A percentile compares a stretch with the other conserved stretches of the same genome.
phyloP scores from a whole-genome alignment of 2,329 filamentous ascomycete species.

The Emmonsiellopsis sp. region DNA sequence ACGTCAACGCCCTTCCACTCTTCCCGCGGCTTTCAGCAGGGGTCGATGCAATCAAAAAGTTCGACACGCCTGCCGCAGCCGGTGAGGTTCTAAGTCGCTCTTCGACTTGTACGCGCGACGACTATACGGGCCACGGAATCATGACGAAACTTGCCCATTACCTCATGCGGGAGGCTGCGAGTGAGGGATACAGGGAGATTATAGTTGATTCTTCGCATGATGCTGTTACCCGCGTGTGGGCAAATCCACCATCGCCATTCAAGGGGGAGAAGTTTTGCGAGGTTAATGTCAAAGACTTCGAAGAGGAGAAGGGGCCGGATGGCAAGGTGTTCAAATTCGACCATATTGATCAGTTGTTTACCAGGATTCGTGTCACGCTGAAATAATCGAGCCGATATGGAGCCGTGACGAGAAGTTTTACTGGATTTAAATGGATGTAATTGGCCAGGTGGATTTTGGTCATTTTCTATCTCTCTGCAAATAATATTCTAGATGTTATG shows the following conservation, averaged over 20 bases:
- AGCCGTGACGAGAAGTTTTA: not conserved
- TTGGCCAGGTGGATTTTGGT: not conserved
- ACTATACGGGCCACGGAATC: conserved; percentile 24
- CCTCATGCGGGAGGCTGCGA: conserved; percentile 27
- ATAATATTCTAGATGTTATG: no score
- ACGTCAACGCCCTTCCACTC: conserved; percentile 12
- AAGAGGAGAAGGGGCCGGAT: conserved; percentile 8
- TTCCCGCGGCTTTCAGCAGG: not conserved
- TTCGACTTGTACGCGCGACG: conserved; percentile 26
- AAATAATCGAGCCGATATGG: not conserved
- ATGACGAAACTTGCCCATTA: conserved; percentile 27
- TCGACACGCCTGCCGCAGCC: conserved; percentile 14
- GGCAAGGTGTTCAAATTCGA: not conserved
- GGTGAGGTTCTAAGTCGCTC: conserved; percentile 27
- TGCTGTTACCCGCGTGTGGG: conserved; percentile 12
- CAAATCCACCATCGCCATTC: conserved; percentile 12
- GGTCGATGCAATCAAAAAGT: conserved; percentile 1
- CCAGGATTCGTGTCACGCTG: not conserved
- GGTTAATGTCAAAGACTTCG: conserved; percentile 10
- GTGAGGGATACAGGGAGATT: conserved; percentile 23
- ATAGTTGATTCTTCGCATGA: conserved; percentile 25
- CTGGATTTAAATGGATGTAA: not conserved
- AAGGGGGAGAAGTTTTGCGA: conserved; percentile 6
- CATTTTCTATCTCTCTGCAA: no score
- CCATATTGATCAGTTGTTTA: not conserved